phyloP scores from a whole-genome alignment of 2,329 filamentous ascomycete species.

The Xylariaceae sp. region DNA sequence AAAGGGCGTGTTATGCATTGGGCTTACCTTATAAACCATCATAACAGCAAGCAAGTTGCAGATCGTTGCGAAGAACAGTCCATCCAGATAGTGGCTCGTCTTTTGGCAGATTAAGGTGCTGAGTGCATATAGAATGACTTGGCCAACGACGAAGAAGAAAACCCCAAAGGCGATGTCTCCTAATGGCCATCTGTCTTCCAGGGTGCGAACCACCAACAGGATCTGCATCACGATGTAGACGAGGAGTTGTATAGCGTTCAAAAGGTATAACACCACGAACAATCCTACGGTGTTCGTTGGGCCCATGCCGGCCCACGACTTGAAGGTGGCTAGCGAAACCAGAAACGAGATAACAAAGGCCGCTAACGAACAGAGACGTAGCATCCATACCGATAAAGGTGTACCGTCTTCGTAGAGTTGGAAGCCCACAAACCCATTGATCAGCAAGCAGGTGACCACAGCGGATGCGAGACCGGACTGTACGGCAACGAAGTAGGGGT shows the following conservation, averaged over 20 bases:
- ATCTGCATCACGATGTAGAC: conserved; percentile 89
- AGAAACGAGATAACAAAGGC: conserved; percentile 89
- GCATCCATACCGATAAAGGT: conserved; percentile 87
- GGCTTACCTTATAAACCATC: conserved; percentile 95
- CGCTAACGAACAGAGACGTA: conserved; percentile 74
- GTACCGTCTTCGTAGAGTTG: conserved; percentile 98
- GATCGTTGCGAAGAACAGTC: conserved; percentile 89
- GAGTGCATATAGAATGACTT: conserved; percentile 90
- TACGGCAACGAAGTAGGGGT: conserved; percentile 87
- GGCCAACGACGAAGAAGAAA: conserved; percentile 88
- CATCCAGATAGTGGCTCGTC: conserved; percentile 90
- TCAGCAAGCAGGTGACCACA: conserved; percentile 83
- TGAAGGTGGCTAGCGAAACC: conserved; percentile 89
- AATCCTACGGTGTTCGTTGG: conserved; percentile 86
- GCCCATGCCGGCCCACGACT: conserved; percentile 81
- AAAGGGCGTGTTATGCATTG: neutral
- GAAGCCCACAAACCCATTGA: conserved; percentile 98
- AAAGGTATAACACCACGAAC: conserved; percentile 88
- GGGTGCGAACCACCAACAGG: conserved; percentile 82
- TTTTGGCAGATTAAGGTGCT: conserved; percentile 81
- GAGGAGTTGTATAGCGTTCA: conserved; percentile 84
- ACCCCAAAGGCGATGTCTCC: conserved; percentile 89
- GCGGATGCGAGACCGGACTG: conserved; percentile 86
- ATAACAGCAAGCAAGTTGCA: conserved; percentile 95
- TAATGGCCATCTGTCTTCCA: conserved; percentile 94